A percentile compares a stretch with the other conserved stretches of the same genome.
Conservation (phyloP, 331 rosid species). For the Erythrophleum ivorense region DNA sequence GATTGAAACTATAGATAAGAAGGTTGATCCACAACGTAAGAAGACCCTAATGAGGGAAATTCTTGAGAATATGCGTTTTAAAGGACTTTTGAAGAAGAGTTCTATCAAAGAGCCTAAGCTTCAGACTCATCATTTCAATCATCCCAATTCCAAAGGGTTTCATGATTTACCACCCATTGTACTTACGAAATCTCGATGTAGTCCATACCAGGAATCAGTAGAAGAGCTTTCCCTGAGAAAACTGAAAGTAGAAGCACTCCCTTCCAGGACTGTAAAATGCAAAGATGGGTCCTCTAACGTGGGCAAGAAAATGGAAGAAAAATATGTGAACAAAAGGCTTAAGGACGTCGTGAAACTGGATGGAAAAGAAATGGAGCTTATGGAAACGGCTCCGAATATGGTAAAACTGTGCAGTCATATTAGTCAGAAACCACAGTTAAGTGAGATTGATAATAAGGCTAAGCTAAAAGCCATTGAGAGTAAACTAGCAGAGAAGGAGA, state of each 20-base stretch:
- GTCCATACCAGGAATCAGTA: constrained; percentile 36
- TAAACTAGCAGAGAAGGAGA: too few relatives aligned
- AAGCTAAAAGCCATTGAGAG: too few relatives aligned
- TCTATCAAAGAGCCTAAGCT: neutral
- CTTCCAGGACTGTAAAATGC: constrained; percentile 41
- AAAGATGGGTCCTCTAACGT: constrained; percentile 48
- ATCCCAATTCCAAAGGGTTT: constrained; percentile 38
- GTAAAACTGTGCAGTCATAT: constrained; percentile 27
- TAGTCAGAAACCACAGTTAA: too few relatives aligned
- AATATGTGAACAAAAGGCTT: constrained; percentile 37
- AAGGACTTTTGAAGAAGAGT: too few relatives aligned
- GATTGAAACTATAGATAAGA: too few relatives aligned
- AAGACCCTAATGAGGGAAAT: too few relatives aligned
- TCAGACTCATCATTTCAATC: constrained; percentile 5
- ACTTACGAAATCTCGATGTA: constrained; percentile 66
- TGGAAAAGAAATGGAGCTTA: constrained; percentile 52
- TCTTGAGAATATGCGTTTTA: too few relatives aligned
- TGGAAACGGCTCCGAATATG: constrained; percentile 52
- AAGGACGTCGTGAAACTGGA: constrained; percentile 45
- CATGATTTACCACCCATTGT: constrained; percentile 65
- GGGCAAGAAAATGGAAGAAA: constrained; percentile 43
- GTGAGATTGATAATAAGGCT: too few relatives aligned
- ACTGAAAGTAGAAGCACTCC: constrained; percentile 45
- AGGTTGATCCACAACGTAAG: too few relatives aligned
- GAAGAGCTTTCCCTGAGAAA: constrained; percentile 52